Base-by-base conservation (phyloP, 1,139 yeast genomes). In the Yamadazyma diddensiae region DNA sequence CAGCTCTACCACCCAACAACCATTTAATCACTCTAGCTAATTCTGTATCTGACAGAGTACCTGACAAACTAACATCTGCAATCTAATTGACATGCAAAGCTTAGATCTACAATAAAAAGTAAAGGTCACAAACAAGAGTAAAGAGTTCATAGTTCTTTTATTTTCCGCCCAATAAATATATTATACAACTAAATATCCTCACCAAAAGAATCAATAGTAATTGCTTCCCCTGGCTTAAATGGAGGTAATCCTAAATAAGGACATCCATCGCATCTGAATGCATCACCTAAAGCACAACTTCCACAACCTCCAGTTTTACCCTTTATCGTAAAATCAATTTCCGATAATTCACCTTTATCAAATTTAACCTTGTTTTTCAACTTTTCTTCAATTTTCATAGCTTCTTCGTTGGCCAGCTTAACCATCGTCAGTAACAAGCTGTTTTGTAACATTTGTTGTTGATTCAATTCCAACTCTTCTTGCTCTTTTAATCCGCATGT, bases 281-380 rank as follows among this genome's bases (percentile, higher is more conserved):
- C 98, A 59, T 92, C 98, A 24, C 99, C 98, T 36, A 92, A 71
- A 0, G 97, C 82, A 65, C 99, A 92, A 8, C 95, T 85, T 14
- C 96, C 96, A 64, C 99, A 92, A 1, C 97, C 96, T 21, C 97
- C 97, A 19, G 82, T 78, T 58, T 90, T 92, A 23, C 97, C 97
- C 43, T 88, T 87, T 11, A 90, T 79, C 1, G 98, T 92, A 60
- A 92, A 94, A 55, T 94, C 98, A 37, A 94, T 79, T 55, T 92
- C 98, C 3, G 92, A 68, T 49, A 79, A 66, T 39, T 82, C 97
- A 35, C 79, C 78, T 11, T 72, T 72, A 15, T 71, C 63, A 39
- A 86, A 78, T 47, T 78, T 72, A 17, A 88, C 73, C n/a, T 52
- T 59, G 43, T 47, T 43, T 35, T 61, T 62, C 41, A 73, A 56